Conservation (phyloP, 805 yeast species). For the Suhomyces kilbournensis region DNA sequence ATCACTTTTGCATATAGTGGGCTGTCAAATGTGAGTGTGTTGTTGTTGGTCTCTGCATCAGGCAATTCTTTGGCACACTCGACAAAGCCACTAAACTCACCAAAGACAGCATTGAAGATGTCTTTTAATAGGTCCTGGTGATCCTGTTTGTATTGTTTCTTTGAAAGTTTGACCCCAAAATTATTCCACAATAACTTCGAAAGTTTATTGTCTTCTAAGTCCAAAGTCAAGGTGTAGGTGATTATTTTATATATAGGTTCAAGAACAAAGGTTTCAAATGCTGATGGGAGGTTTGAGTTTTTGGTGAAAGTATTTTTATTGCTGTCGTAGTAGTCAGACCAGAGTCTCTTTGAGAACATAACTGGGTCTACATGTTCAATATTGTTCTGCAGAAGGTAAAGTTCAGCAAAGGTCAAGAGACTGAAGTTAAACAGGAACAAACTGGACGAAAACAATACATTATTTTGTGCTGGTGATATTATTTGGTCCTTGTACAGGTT, state of each 20-base stretch:
- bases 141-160: conserved; percentile 47
- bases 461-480: conserved; percentile 60
- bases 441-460: conserved; percentile 75
- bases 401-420: conserved; percentile 57
- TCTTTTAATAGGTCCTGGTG: conserved; percentile 55
- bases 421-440: conserved; percentile 63
- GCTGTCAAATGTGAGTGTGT: conserved; percentile 10
- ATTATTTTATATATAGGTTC: conserved; percentile 79
- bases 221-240: conserved; percentile 55
- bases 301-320: conserved; percentile 44
- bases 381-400: conserved; percentile 34
- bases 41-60: conserved; percentile 14
- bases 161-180: conserved; percentile 45
- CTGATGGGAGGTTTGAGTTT: conserved; percentile 24
- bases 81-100: conserved; percentile 47
- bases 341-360: conserved; percentile 53
- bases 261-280: conserved; percentile 65
- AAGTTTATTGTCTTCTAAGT: conserved; percentile 37
- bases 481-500: conserved; percentile 23
- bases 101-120: conserved; percentile 56
- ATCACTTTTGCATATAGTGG: conserved; percentile 28
- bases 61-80: conserved; percentile 35
- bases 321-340: conserved; percentile 72
- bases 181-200: conserved; percentile 43
- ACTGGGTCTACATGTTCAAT: not conserved